A percentile compares a stretch with the other conserved stretches of the same genome.
phyloP scores from a whole-genome alignment of 2,329 filamentous ascomycete genomes.

The Aspergillus neotritici region DNA sequence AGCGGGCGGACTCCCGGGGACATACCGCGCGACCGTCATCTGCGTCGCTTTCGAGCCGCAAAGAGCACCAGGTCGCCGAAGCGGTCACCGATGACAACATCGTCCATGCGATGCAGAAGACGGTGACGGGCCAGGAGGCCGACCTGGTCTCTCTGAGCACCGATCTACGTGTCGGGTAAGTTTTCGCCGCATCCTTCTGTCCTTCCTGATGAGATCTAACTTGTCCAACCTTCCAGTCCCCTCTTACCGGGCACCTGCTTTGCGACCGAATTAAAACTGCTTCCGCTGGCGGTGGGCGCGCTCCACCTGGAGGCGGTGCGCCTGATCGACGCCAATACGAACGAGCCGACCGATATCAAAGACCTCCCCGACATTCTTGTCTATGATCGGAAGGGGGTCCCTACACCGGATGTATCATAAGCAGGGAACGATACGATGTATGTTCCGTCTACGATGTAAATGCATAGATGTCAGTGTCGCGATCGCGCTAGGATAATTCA shows the following conservation, averaged over 20 bases:
- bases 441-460: no score
- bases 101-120: conserved; percentile 51
- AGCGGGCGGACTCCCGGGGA: conserved; percentile 34
- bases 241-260: conserved; percentile 52
- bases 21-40: conserved; percentile 43
- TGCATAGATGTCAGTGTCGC: no score
- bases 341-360: conserved; percentile 51
- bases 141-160: conserved; percentile 54
- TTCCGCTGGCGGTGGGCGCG: conserved; percentile 47
- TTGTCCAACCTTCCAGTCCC: conserved; percentile 36
- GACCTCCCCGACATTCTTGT: conserved; percentile 54
- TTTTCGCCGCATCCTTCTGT: conserved; percentile 5
- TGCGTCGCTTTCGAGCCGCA: conserved; percentile 38
- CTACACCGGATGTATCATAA: background rate
- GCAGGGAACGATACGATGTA: no score
- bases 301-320: conserved; percentile 50
- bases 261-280: conserved; percentile 51
- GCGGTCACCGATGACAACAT: conserved; percentile 54
- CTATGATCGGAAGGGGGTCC: conserved; percentile 18
- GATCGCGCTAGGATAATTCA: no score
- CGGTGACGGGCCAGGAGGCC: conserved; percentile 43
- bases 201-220: conserved; percentile 1
- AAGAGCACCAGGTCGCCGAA: conserved; percentile 40
- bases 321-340: conserved; percentile 51
- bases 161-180: conserved; percentile 54